These are phyloP conservation scores for Phytophthora sojae DNA, from an alignment of 352 stramenopile species.

Conservation along the genomic window DNA sequence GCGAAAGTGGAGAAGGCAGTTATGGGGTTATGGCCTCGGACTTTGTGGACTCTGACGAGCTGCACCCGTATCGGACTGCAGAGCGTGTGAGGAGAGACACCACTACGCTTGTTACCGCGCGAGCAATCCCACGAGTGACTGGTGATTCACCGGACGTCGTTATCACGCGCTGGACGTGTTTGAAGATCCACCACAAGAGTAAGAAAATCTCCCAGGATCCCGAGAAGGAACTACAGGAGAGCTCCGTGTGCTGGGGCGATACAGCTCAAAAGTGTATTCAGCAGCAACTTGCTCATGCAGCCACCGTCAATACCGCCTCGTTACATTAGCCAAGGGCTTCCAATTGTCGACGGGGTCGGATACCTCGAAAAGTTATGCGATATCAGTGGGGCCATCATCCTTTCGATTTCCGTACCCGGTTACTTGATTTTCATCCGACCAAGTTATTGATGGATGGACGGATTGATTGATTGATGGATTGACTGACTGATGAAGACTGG, in stretches of 20 bases:
- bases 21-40: constrained; percentile 25
- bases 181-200: constrained; percentile 14
- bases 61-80: constrained; percentile 42
- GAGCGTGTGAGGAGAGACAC: constrained; percentile 45
- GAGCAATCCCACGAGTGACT: background rate
- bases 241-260: constrained; percentile 26
- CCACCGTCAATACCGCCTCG: background rate
- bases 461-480: too few species aligned
- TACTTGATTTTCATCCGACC: background rate
- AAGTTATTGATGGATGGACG: too few species aligned
- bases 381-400: too few species aligned
- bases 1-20: background rate
- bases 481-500: too few species aligned
- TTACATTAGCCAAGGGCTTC: background rate
- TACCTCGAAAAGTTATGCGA: too few species aligned
- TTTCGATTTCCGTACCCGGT: background rate
- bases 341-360: too few species aligned
- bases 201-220: constrained; percentile 5
- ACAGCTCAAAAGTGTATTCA: constrained; percentile 12
- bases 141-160: background rate
- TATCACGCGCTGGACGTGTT: constrained; percentile 33
- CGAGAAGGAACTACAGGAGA: constrained; percentile 25
- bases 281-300: constrained; percentile 19
- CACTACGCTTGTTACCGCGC: constrained; percentile 23
- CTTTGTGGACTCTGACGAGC: constrained; percentile 50